Evolutionary conservation across 1,284 basidiomycete genomes (phyloP), one percentile per base, ranked within the genome.

Genomic region (Moesziomyces antarcticus): DNA sequence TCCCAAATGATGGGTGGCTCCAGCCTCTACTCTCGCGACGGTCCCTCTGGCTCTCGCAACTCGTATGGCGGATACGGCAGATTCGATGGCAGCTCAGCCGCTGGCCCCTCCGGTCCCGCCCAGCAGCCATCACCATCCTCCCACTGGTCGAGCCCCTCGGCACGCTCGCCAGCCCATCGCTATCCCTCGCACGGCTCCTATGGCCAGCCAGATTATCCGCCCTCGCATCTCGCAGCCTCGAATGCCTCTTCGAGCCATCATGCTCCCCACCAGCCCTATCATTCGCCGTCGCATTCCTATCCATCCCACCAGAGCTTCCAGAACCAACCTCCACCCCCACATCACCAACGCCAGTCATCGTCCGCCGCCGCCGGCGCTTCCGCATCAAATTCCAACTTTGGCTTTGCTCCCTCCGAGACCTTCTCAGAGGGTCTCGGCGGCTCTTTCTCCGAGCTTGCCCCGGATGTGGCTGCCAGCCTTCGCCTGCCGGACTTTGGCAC

Each of bases 401-500:
- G 59, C 62, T 72, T 69, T 22, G 40, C 58, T 1, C 51, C 60
- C 13, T 48, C 49, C 44, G 54, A 65, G 25, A 24, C 54, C 30
- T 71, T 67, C 37, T 53, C 69, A 7, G 54, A 67, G 6, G 52
- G 72, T 11, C 59, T 73, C 0, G 70, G 56, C 24, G 72, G 49
- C n/a, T 70, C 73, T 8, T 68, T 78, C 56, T 73, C 66, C 25
- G 62, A 69, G 40, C 56, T 76, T 27, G 66, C 69, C 2, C 69
- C 73, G 5, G 70, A 69, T 24, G 56, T 67, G 3, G 70, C 74
- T 2, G 70, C 74, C 8, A 54, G 57, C 20, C 51, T 77, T 3
- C 71, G 75, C 43, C 51, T 79, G 37, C 77, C 77, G 14, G 75
- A 74, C 43, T 73, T 79, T 55, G 70, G 65, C 51, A 77, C 72